These are phyloP conservation scores for Circinella minor DNA, from an alignment of 371 early-diverging fungal species.

Conservation along the genomic window DNA sequence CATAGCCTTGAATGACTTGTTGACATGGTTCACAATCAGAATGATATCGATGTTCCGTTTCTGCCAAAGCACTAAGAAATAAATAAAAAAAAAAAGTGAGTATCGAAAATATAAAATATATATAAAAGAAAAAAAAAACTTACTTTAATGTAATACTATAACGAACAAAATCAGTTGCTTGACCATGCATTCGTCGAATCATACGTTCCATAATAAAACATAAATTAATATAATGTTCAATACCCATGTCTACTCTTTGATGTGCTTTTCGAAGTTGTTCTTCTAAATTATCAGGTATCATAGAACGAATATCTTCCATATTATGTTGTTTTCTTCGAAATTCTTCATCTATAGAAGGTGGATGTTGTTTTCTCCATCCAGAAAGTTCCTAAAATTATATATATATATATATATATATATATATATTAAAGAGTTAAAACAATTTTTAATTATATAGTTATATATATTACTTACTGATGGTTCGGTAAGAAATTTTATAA, in stretches of 20 bases:
- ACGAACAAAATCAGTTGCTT: conserved; percentile 61
- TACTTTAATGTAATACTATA: conserved; percentile 62
- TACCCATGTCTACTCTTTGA: conserved; percentile 53
- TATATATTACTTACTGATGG: conserved; percentile 52
- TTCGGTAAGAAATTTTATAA: conserved; percentile 67
- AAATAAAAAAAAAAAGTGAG: neutral
- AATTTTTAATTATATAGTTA: neutral
- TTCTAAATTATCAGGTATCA: conserved; percentile 55
- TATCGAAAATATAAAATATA: too few relatives aligned
- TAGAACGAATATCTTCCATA: conserved; percentile 36
- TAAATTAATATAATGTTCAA: conserved; percentile 66
- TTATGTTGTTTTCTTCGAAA: conserved; percentile 41
- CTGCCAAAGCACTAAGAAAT: conserved; percentile 53
- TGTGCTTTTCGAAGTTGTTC: conserved; percentile 56
- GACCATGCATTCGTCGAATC: conserved; percentile 68
- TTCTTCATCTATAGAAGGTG: conserved; percentile 60
- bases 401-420: too few relatives aligned
- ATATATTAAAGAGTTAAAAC: neutral
- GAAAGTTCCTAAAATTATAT: conserved; percentile 42
- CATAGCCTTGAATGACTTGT: conserved; percentile 62
- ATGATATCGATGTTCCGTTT: conserved; percentile 67
- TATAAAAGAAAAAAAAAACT: conserved; percentile 5
- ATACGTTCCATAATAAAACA: conserved; percentile 72
- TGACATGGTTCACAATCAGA: conserved; percentile 66
- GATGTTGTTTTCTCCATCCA: conserved; percentile 59